These are phyloP conservation scores for Histomonas meleagridis DNA, from an alignment of 208 protist species.

Conservation along the genomic window DNA sequence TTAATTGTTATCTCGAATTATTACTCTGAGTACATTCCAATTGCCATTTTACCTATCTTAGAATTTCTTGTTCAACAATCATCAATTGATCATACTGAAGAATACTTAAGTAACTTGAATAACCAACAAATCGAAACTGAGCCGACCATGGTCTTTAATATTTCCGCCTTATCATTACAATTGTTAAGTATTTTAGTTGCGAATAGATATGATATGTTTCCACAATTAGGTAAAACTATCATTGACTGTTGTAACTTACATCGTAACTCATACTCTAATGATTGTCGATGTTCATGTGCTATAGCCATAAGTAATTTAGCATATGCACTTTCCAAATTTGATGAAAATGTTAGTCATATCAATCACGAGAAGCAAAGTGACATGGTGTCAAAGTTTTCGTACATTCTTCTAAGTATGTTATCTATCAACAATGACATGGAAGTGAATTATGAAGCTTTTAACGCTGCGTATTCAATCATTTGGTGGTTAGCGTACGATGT, in stretches of 20 bases:
- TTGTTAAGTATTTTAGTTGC: not conserved
- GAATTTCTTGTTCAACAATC: not conserved
- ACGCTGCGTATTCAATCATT: not conserved
- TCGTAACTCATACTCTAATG: not conserved
- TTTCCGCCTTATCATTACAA: not conserved
- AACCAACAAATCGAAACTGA: not conserved
- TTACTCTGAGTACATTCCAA: not conserved
- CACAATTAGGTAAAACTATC: not conserved
- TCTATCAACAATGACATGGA: not conserved
- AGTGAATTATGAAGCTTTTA: not conserved
- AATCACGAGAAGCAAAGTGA: not conserved
- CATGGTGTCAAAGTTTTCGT: not conserved
- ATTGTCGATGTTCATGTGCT: not conserved
- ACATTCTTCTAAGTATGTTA: not conserved
- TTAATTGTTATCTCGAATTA: not conserved
- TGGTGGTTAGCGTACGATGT: not conserved
- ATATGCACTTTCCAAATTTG: too few relatives aligned
- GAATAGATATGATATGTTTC: not conserved
- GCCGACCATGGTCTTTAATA: not conserved
- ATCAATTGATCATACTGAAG: not conserved
- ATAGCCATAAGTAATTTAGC: not conserved
- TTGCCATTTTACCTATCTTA: not conserved
- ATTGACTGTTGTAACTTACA: not conserved
- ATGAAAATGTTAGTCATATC: too few relatives aligned
- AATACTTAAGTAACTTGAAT: not conserved